A percentile compares a stretch with the other conserved stretches of the same genome.
Evolutionary conservation across 106 monocot genomes (phyloP).

Genomic region (Dendrobium catenatum): DNA sequence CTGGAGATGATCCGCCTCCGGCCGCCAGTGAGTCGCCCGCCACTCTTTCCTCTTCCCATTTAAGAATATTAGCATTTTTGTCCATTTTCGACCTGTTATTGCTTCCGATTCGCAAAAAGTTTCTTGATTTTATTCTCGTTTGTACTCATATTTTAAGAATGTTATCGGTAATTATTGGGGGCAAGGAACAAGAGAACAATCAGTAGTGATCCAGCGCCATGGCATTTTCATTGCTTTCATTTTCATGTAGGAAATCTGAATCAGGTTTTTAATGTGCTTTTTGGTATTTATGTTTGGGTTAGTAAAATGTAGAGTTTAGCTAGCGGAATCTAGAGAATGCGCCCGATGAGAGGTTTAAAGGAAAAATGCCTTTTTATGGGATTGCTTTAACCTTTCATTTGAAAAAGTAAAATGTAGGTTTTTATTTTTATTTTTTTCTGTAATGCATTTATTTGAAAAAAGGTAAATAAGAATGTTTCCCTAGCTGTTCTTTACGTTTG

Average conservation of each 20-base stretch:
- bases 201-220: neutral
- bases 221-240: constrained; percentile 1
- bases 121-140: neutral
- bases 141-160: neutral
- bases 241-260: neutral
- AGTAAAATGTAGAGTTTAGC: neutral
- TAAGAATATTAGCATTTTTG: neutral
- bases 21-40: neutral
- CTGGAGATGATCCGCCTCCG: neutral
- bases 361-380: neutral
- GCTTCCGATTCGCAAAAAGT: neutral
- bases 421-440: neutral
- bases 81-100: neutral
- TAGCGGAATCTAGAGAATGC: neutral
- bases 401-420: neutral
- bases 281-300: neutral
- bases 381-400: neutral
- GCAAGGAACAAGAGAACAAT: neutral
- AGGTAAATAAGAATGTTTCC: neutral
- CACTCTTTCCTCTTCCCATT: neutral
- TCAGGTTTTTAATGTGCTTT: neutral
- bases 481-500: neutral
- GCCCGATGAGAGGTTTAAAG: too few relatives aligned
- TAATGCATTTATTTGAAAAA: neutral
- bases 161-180: neutral